Evolutionary conservation across 495 filamentous ascomycete species (phyloP), one percentile per base, ranked within the genome.

Genomic region (Parathielavia hyrcaniae): DNA sequence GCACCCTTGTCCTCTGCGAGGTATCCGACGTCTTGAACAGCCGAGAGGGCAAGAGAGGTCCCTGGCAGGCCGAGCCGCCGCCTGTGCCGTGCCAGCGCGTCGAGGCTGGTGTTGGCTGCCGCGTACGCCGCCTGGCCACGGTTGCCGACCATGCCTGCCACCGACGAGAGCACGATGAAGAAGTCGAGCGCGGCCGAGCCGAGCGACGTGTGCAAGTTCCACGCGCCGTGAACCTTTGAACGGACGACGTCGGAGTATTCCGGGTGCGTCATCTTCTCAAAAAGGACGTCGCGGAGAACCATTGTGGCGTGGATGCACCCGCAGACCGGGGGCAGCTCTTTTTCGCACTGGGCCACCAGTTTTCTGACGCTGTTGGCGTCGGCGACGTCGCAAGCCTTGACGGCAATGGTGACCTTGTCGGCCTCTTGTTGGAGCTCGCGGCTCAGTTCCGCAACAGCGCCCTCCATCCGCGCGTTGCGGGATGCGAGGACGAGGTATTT

Each of bases 131-230:
- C 77, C 68, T 89, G 86, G 0, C 80, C 80, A 48, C 75, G 66
- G 67, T 78, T 81, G 2, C 86, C 86, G 34, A 86, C 73, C 8
- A 79, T 71, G 38, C 79, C 82, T 14, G 82, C 73, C 8, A 83
- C 72, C 5, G 86, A 88, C 6, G 82, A 85, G 36, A 87, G 77
- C 39, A 76, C 75, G 23, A 87, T 69, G 69, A 88, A 87, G 74
- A 89, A 89, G 64, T 87, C 86, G 0, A 87, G 76, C 9, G 77
- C 69, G 5, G 67, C 48, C 54, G 64, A 61, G 12, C 61, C 72
- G 22, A 86, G 73, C 3, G 66, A 60, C 39, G 79, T 65, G 65
- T 87, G 83, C 49, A 87, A 69, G 64, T 86, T 80, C 77, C 77
- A 76, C 10, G 74, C 69, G 11, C 79, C 82, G 23, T 77, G 64